phyloP scores from a whole-genome alignment of 176 grass and related monocot genomes.

The Elaeis guineensis region DNA sequence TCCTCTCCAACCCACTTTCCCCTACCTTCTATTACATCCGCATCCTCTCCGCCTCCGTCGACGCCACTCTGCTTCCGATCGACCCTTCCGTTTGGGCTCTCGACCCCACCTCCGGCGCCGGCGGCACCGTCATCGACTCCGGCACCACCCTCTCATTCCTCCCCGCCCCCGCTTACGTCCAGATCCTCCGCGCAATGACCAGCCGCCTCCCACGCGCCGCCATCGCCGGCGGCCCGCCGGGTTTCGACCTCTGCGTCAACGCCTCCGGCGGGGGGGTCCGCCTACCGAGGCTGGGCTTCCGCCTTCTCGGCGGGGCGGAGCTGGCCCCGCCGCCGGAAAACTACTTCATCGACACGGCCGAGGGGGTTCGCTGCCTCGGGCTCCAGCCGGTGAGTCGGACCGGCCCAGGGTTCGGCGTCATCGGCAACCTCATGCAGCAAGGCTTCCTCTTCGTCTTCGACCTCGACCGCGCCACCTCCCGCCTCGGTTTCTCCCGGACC shows the following conservation, averaged over 20 bases:
- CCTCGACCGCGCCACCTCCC: background rate
- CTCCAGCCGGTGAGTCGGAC: background rate
- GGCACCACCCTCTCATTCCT: conserved; percentile 5
- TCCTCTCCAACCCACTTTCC: background rate
- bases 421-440: conserved; percentile 9
- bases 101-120: background rate
- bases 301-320: background rate
- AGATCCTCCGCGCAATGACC: background rate
- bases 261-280: background rate
- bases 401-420: conserved; percentile 1
- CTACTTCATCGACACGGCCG: conserved; percentile 7
- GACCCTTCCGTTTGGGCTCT: background rate
- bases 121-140: conserved; percentile 1
- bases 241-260: conserved; percentile 6
- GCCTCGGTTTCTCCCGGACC: background rate
- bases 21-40: conserved; percentile 3
- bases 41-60: background rate
- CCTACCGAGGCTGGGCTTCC: background rate
- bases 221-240: background rate
- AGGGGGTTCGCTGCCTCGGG: conserved; percentile 3
- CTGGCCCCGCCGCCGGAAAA: background rate
- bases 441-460: background rate
- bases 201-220: background rate
- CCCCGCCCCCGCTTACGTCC: background rate
- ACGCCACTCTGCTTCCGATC: background rate